Base-by-base conservation (phyloP, 306 rosid genomes). In the Vigna nakashimae region DNA sequence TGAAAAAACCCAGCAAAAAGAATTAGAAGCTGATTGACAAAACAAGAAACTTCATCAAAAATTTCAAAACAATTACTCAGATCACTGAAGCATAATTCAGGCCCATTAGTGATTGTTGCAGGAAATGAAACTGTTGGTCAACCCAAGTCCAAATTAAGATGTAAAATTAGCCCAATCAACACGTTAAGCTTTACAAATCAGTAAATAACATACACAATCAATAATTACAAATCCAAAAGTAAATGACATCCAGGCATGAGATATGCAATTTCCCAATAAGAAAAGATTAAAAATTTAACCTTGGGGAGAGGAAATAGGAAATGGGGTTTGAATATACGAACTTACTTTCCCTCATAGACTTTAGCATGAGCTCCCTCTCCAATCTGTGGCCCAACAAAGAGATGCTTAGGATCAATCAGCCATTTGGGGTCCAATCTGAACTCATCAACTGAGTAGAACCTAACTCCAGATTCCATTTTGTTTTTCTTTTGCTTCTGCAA, bases 331-430 rank as follows among this genome's bases (percentile, higher is more conserved):
- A 73, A 65, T 32, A 56, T 30, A 20, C 7, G 59, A 81, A 82
- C 98, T 87, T 87, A 92, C 97, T 94, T 94, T 79, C 97, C 98
- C 90, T 94, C 92, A 0, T 92, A 94, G 49, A 94, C 97, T 89
- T 87, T 94, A 68, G 95, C 98, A 86, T 94, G 98, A 86, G 97
- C 97, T 67, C 98, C 97, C 40, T 94, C 98, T 50, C 97, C 97
- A 88, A 94, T 89, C 80, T 88, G 82, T 16, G 98, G 97, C 18
- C 97, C 98, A 34, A 94, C 98, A 78, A 82, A 90, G 10, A 92
- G 91, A 71, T 83, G 93, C 40, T 87, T 84, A 58, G 97, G 97
- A 85, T 92, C 96, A 89, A 94, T 75, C 36, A 90, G 79, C 93
- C 97, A 94, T 75, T 90, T 92, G 36, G 90, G 72, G 78, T 94